Evolutionary conservation across 345 rosid genomes (phyloP).

Genomic region (Noccaea bulbosa): DNA sequence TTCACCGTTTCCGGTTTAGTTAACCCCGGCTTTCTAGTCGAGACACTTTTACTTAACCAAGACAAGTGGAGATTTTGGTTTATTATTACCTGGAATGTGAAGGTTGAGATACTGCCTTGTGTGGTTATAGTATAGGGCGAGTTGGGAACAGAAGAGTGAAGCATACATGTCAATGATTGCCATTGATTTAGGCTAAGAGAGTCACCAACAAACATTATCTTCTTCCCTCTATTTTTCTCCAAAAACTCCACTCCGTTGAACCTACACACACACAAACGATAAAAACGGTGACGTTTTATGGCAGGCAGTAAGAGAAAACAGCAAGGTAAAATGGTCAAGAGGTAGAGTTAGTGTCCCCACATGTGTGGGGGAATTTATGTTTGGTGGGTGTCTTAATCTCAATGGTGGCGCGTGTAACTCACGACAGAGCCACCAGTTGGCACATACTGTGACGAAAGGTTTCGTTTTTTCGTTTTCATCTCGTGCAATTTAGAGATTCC

Average conservation of each 20-base stretch:
- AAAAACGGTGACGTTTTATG: neutral
- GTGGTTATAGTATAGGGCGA: conserved; percentile 49
- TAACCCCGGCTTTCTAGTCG: neutral
- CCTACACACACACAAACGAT: conserved; percentile 40
- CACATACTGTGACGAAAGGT: conserved; percentile 20
- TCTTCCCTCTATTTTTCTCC: conserved; percentile 61
- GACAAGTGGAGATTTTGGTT: conserved; percentile 6
- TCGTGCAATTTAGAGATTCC: conserved; percentile 36
- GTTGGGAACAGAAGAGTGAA: conserved; percentile 57
- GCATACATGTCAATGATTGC: conserved; percentile 81
- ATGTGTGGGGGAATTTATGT: conserved; percentile 37
- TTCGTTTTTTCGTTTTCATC: neutral
- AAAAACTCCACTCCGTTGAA: conserved; percentile 63
- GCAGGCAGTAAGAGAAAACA: neutral
- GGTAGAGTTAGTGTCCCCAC: conserved; percentile 32
- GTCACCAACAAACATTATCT: conserved; percentile 80
- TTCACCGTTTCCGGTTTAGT: conserved; percentile 20
- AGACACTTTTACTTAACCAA: neutral
- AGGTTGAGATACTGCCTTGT: conserved; percentile 53
- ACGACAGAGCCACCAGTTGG: conserved; percentile 29
- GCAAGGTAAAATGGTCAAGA: conserved; percentile 23
- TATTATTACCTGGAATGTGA: conserved; percentile 48
- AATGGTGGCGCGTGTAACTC: conserved; percentile 33
- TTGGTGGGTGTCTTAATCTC: conserved; percentile 31
- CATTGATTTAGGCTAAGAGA: conserved; percentile 79